Evolutionary conservation across 2,329 filamentous ascomycete genomes (phyloP).

Genomic region (Aspergillus sp.): DNA sequence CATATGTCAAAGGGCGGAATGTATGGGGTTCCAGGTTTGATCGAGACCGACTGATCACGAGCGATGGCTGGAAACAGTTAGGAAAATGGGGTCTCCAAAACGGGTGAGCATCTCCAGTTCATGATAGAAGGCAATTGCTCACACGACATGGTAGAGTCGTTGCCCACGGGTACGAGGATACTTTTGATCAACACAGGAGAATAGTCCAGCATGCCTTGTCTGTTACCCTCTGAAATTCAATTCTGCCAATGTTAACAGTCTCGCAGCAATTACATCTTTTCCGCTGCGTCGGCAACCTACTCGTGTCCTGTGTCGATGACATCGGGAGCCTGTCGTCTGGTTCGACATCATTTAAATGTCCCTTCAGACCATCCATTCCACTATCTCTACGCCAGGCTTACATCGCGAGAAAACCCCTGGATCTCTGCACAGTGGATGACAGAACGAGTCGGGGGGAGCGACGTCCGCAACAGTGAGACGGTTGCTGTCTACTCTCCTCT

Average conservation of each 20-base stretch:
- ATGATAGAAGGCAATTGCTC: background rate
- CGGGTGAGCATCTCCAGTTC: constrained; percentile 15
- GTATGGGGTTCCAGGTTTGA: constrained; percentile 25
- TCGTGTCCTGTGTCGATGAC: constrained; percentile 29
- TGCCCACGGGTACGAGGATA: constrained; percentile 23
- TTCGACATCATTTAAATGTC: constrained; percentile 14
- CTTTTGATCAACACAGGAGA: constrained; percentile 20
- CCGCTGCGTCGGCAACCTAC: constrained; percentile 24
- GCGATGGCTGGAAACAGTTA: constrained; percentile 25
- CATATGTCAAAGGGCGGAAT: constrained; percentile 24
- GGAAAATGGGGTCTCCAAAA: constrained; percentile 27
- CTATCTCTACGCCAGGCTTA: background rate
- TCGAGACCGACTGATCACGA: constrained; percentile 21
- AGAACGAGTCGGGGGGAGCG: constrained; percentile 66
- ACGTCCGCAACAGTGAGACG: constrained; percentile 68
- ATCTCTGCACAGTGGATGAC: constrained; percentile 79
- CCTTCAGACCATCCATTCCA: constrained; percentile 17
- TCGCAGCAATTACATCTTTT: constrained; percentile 25
- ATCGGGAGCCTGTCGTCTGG: constrained; percentile 23
- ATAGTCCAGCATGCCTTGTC: constrained; percentile 26
- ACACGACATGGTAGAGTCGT: constrained; percentile 19
- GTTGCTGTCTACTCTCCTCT: constrained; percentile 44
- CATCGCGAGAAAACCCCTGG: constrained; percentile 44
- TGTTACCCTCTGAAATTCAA: background rate
- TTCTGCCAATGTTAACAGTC: too few relatives aligned